A percentile compares a stretch with the other conserved stretches of the same genome.
Conservation (phyloP, 163 green algal species). For the Coccomyxa subellipsoidea region DNA sequence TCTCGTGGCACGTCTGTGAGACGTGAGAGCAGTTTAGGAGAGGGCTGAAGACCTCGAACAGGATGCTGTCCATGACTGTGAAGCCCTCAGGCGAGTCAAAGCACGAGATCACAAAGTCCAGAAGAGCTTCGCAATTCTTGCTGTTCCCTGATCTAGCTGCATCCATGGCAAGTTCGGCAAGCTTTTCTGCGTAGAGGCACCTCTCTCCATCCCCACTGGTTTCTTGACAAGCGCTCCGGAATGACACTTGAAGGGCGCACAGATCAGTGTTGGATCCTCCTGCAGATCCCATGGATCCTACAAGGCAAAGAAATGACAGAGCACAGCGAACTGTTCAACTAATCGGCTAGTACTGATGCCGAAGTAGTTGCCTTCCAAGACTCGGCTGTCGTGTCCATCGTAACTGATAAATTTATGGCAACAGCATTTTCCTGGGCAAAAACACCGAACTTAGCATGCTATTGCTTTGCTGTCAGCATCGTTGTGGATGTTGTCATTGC, state of each 20-base stretch:
- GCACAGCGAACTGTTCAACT: too few relatives aligned
- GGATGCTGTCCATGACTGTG: not conserved
- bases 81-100: not conserved
- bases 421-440: too few relatives aligned
- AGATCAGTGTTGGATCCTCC: too few relatives aligned
- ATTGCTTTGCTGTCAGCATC: too few relatives aligned
- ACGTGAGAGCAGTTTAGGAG: not conserved
- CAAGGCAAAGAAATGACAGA: too few relatives aligned
- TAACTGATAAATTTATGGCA: too few relatives aligned
- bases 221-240: not conserved
- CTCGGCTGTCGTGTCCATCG: too few relatives aligned
- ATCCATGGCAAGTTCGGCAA: not conserved
- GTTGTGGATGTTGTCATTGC: too few relatives aligned
- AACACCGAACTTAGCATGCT: too few relatives aligned
- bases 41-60: slow-evolving; percentile 3
- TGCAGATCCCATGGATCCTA: too few relatives aligned
- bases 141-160: not conserved
- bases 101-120: not conserved
- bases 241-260: not conserved
- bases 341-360: too few relatives aligned
- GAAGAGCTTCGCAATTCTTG: not conserved
- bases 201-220: not conserved
- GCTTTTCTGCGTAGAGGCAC: not conserved
- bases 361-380: too few relatives aligned
- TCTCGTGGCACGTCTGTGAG: not conserved